phyloP scores from a whole-genome alignment of 1,139 yeast species.

The Pichia sp. region DNA sequence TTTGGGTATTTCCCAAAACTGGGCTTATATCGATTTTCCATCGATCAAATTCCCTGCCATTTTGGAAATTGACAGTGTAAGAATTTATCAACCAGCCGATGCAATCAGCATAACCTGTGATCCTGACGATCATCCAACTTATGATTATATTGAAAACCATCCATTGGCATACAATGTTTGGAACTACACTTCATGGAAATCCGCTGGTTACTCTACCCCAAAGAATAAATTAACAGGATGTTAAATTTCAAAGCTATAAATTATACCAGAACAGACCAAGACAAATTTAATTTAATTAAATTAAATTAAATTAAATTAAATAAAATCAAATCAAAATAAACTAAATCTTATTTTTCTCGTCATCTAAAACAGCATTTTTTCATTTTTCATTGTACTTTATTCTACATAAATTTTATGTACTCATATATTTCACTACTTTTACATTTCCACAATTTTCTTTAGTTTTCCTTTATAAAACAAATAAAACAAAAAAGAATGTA shows the following conservation, averaged over 20 bases:
- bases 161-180: slow-evolving; percentile 37
- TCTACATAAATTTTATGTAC: too few relatives aligned
- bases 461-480: too few relatives aligned
- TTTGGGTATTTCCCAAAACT: slow-evolving; percentile 49
- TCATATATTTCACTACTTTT: too few relatives aligned
- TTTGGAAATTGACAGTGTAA: slow-evolving; percentile 45
- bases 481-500: too few relatives aligned
- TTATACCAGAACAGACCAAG: background rate
- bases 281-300: too few relatives aligned
- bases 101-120: slow-evolving; percentile 41
- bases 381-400: too few relatives aligned
- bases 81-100: slow-evolving; percentile 51
- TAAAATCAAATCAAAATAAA: too few relatives aligned
- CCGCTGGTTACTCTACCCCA: slow-evolving; percentile 29
- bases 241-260: background rate
- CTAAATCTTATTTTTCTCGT: too few relatives aligned
- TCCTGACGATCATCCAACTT: slow-evolving; percentile 47
- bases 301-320: too few relatives aligned
- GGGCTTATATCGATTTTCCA: slow-evolving; percentile 59
- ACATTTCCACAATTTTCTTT: too few relatives aligned
- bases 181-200: slow-evolving; percentile 36
- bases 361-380: too few relatives aligned
- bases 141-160: slow-evolving; percentile 44
- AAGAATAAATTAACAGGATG: slow-evolving; percentile 25
- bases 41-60: slow-evolving; percentile 42